phyloP scores from a whole-genome alignment of 352 stramenopile genomes.

The Thraustochytrium sp. region DNA sequence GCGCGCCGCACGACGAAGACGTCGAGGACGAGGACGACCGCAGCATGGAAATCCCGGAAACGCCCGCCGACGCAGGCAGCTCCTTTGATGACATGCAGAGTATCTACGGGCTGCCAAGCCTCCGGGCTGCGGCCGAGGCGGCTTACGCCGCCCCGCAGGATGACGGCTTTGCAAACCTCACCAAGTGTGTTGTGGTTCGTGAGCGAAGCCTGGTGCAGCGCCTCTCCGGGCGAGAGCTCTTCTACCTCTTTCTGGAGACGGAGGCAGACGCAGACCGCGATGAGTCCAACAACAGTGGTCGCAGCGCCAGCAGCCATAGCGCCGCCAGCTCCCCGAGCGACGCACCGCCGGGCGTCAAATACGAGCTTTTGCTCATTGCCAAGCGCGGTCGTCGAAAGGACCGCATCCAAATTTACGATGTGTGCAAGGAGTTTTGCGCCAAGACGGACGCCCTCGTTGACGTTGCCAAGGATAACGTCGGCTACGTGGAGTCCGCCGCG shows the following conservation, averaged over 20 bases:
- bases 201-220: background rate
- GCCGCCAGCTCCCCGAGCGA: background rate
- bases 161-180: too few relatives aligned
- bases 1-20: background rate
- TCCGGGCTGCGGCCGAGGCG: background rate
- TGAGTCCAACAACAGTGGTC: background rate
- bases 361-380: slow-evolving; percentile 11
- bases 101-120: background rate
- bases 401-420: background rate
- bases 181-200: background rate
- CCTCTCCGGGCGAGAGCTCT: background rate
- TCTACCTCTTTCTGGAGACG: slow-evolving; percentile 10
- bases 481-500: background rate
- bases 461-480: background rate
- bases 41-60: background rate
- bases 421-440: background rate
- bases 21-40: background rate
- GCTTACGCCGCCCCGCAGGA: too few relatives aligned
- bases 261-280: background rate
- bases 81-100: background rate
- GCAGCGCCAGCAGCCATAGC: background rate
- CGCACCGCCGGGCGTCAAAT: background rate
- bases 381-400: background rate
- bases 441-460: background rate
- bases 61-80: too few relatives aligned